Evolutionary conservation across 352 stramenopile genomes (phyloP).

Genomic region (Phytopythium mirpurense): DNA sequence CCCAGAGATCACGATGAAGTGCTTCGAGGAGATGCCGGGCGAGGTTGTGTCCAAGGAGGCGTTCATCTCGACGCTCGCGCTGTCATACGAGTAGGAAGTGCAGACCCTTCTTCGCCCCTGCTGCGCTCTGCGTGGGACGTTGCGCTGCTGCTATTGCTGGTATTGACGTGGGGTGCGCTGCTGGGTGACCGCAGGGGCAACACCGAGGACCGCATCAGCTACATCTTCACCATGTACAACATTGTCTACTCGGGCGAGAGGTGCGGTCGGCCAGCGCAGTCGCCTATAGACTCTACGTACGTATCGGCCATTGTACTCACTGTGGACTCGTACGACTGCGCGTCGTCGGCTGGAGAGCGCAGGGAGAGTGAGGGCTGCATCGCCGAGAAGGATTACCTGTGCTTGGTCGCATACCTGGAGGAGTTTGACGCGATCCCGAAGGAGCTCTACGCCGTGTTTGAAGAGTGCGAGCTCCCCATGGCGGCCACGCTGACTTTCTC

Average conservation of each 20-base stretch:
- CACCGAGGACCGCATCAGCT: conserved; percentile 84
- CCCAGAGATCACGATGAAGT: conserved; percentile 58
- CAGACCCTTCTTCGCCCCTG: too few relatives aligned
- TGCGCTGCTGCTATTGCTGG: neutral
- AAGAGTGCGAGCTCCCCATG: conserved; percentile 59
- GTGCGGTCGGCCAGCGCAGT: too few relatives aligned
- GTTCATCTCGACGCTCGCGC: conserved; percentile 64
- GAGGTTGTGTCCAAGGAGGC: conserved; percentile 64
- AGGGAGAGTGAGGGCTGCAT: conserved; percentile 57
- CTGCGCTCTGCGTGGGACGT: too few relatives aligned
- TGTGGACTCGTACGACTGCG: neutral
- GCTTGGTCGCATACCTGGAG: conserved; percentile 62
- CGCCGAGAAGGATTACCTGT: conserved; percentile 62
- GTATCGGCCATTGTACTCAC: too few relatives aligned
- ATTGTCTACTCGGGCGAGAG: conserved; percentile 66
- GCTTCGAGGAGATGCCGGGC: conserved; percentile 46
- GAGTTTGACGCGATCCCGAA: conserved; percentile 61
- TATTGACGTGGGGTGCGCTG: conserved; percentile 4
- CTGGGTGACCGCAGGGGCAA: conserved; percentile 44
- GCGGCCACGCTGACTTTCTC: conserved; percentile 48
- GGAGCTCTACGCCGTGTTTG: conserved; percentile 71
- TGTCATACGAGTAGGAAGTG: conserved; percentile 69
- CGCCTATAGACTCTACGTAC: too few relatives aligned
- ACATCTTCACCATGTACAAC: conserved; percentile 84
- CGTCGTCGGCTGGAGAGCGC: neutral